A percentile compares a stretch with the other conserved stretches of the same genome.
phyloP scores from a whole-genome alignment of 768 basidiomycete species.

The Leccinum aurantiacum region DNA sequence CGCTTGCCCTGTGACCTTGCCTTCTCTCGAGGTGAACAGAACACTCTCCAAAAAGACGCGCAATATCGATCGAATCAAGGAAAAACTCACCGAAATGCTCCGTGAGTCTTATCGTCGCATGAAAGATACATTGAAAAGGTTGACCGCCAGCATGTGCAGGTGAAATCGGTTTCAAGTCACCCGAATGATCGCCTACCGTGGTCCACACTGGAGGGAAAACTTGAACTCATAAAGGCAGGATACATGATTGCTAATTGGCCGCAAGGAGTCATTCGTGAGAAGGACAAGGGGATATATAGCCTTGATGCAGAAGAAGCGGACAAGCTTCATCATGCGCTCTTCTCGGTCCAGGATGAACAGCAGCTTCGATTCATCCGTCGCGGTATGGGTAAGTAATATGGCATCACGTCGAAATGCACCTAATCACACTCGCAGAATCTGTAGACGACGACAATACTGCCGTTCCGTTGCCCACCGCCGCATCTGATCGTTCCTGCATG shows the following conservation, averaged over 20 bases:
- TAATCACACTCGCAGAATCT: too few species aligned
- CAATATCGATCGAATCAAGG: neutral
- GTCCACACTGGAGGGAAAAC: neutral
- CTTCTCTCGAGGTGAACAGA: neutral
- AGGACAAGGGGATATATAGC: too few species aligned
- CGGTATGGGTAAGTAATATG: too few species aligned
- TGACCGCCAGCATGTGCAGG: neutral
- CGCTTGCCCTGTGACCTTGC: neutral
- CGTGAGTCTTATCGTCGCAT: neutral
- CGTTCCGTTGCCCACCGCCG: too few species aligned
- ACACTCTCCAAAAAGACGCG: neutral
- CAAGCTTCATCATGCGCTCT: too few species aligned
- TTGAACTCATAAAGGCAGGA: neutral
- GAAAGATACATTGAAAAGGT: neutral
- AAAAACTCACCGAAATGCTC: neutral
- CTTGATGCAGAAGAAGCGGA: too few species aligned
- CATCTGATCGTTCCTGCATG: too few species aligned
- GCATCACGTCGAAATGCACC: too few species aligned
- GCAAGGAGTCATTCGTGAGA: neutral
- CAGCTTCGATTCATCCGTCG: too few species aligned
- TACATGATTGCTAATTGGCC: neutral
- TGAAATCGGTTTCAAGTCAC: neutral
- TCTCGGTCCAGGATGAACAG: too few species aligned
- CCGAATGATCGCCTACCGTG: neutral
- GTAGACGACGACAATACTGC: neutral